These are phyloP conservation scores for Mycena haematopus DNA, from an alignment of 768 basidiomycete species.

Conservation along the genomic window DNA sequence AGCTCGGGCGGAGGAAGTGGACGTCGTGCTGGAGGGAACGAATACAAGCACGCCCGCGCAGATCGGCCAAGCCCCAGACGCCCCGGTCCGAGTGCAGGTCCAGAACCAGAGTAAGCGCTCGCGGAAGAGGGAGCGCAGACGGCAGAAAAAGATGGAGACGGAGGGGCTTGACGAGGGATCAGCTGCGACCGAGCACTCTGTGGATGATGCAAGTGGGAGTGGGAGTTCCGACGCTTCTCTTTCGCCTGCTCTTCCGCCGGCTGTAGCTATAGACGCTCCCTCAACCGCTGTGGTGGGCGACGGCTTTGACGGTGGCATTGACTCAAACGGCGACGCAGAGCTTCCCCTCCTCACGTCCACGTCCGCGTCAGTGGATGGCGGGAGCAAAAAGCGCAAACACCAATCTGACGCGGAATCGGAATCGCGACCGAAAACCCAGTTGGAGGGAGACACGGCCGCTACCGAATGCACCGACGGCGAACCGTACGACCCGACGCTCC, in stretches of 20 bases:
- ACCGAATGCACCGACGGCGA: conserved; percentile 23
- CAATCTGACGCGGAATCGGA: not conserved
- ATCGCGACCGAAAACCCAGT: not conserved
- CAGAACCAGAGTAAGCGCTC: conserved; percentile 15
- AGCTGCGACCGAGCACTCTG: not conserved
- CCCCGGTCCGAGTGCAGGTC: not conserved
- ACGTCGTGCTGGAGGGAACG: not conserved
- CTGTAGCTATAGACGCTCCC: not conserved
- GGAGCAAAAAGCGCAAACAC: conserved; percentile 27
- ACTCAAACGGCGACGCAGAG: not conserved
- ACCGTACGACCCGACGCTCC: conserved; percentile 45
- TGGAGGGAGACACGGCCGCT: not conserved
- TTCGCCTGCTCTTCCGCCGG: not conserved
- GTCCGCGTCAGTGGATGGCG: not conserved
- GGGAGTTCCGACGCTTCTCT: not conserved
- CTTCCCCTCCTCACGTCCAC: not conserved
- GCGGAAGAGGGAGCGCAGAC: conserved; percentile 3
- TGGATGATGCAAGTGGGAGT: conserved; percentile 1
- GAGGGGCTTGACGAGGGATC: not conserved
- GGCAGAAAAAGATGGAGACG: not conserved
- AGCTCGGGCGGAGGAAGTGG: no score
- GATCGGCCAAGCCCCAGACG: not conserved
- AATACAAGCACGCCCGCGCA: not conserved
- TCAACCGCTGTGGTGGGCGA: not conserved
- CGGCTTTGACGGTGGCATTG: not conserved